Evolutionary conservation across 2,329 filamentous ascomycete genomes (phyloP), one percentile per base, ranked within the genome.

Genomic region (Fusarium camptoceras): DNA sequence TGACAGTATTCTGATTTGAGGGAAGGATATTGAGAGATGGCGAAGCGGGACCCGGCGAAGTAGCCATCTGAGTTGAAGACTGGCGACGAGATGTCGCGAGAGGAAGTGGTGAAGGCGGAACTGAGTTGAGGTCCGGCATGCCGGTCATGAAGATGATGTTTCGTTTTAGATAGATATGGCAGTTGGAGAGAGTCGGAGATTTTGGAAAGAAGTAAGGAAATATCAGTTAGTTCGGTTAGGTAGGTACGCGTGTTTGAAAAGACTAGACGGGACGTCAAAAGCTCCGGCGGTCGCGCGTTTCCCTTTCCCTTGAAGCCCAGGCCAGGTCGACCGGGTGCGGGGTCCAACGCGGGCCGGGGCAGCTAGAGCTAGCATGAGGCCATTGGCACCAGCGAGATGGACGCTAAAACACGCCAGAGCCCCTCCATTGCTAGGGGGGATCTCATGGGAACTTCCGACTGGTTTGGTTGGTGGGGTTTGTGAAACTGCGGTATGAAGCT

Each of bases 91-190:
- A 81, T 11, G 76, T 72, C 22, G 80, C 81, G 34, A 84, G 79
- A 39, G 81, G 76, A 67, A 81, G 83, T 53, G 85, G 84, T 57
- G 84, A 86, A 10, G 84, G 78, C 42, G 86, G 84, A 15, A 88
- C 84, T 20, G 85, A 84, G 78, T 88, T 88, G 69, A 88, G 82
- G 69, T 88, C 86, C 25, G 85, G 85, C 85, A 87, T 87, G 51
- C 73, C 67, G 73, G 47, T 59, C 55, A 62, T 55, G 31, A 31
- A 58, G 27, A 16, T 50, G 28, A 30, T 18, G 6, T 5, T 27
- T 49, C 42, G 14, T 3, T 22, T 54, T 53, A 16, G 54, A 41
- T 44, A n/a, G 27, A 31, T 30, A 18, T 20, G 16, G 25, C 20
- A 28, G 27, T 16, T 8, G 30, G 6, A 22, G 6, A 20, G 27